Base-by-base conservation (phyloP, 108 stramenopile species). In the Nitzschia putrida region DNA sequence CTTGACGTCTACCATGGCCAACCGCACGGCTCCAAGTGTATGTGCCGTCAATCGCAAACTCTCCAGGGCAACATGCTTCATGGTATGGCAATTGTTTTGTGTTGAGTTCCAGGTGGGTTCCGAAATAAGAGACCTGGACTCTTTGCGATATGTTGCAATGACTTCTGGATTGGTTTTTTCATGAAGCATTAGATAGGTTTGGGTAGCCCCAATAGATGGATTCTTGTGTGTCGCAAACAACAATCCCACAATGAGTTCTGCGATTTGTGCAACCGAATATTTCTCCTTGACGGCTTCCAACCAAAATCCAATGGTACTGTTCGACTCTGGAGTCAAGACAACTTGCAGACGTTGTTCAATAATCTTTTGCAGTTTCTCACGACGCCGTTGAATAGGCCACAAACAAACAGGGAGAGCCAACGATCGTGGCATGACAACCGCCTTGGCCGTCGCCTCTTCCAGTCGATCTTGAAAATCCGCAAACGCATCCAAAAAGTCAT, bases 181-280 rank as follows among this genome's bases (percentile, higher is more conserved):
- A 18, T 20, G 18, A 12, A 81, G 40, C 54, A 81, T 80, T 6
- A 76, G 34, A 40, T 76, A 74, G 22, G 68, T 61, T 69, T 87
- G 86, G 6, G 80, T 70, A 12, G 86, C 71, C 60, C 77, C 86
- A 50, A 84, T 84, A 12, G 83, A 64, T 13, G 83, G 79, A 73
- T 87, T 87, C 56, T 84, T 87, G 66, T 87, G 86, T 20, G 79
- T 83, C 0, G 86, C 86, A 75, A 87, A 87, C 24, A 84, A 20
- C 52, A 87, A 58, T 26, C 86, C 83, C 8, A 87, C 72, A 13
- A 83, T 54, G 8, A 74, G 57, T 58, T 80, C 79, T 6, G 80
- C 83, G 56, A 77, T 71, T 0, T 74, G 60, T 4, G 51, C 34
- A 7, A 37, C 11, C 0, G 54, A 26, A 73, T 54, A 26, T 40